Base-by-base conservation (phyloP, 2,329 filamentous ascomycete species). In the Cladosporium halotolerans region DNA sequence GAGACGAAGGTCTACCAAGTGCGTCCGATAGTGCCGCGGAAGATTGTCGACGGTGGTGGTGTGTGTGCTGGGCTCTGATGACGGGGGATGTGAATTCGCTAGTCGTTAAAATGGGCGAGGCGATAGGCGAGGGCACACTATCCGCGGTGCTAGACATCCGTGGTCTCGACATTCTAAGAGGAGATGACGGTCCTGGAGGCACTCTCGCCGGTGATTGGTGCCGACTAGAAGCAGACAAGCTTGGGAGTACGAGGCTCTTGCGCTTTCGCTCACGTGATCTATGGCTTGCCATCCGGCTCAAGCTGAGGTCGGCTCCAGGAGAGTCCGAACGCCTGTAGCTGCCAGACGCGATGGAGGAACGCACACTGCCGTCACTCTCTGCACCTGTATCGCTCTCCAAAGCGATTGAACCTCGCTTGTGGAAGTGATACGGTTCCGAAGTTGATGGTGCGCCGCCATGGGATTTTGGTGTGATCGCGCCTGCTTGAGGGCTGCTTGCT, bases 181-280 rank as follows among this genome's bases (percentile, higher is more conserved):
- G 93, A 1, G 91, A 89, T 7, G 69, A 68, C 3, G 90, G 89
- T 45, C 85, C 83, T 7, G 80, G 75, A 47, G 79, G 76, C 54
- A 89, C 81, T 59, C 92, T 81, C 8, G 86, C 91, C 3, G 93
- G 93, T 0, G 93, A 99, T 63, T 92, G 88, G 65, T 96, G 90
- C 23, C 93, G 84, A 9, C 89, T 95, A 34, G 86, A 81, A 7
- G 89, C 78, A 19, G 62, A 57, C 16, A 70, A 55, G 9, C 88
- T 83, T 0, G 91, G 85, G 14, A 96, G 78, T 46, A 95, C 86
- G 53, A 96, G 77, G 66, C 92, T 97, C 62, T 87, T 84, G 43
- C 93, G 84, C 60, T 97, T 91, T 57, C 88, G 84, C 59, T 95
- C 89, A 54, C 87, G 81, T 40, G 87, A 85, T 31, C 64, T 58